Percentiles rank a stretch among this genome's conserved stretches.
phyloP scores from a whole-genome alignment of 441 rosid genomes.

The Manihot esculenta region DNA sequence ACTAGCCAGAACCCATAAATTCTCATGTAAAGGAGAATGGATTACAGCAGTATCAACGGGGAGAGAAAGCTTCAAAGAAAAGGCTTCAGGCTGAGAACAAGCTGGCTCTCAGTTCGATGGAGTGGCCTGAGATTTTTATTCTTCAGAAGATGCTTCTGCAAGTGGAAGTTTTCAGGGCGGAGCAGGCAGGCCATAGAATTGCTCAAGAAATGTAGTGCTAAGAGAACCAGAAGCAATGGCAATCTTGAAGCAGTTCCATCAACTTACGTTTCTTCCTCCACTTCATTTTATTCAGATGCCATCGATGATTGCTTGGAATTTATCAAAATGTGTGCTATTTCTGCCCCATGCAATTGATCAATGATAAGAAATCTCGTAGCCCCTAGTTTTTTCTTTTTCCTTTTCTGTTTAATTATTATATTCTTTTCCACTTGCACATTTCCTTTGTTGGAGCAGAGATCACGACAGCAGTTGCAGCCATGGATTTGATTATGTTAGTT shows the following conservation, averaged over 20 bases:
- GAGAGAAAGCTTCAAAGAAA: background rate
- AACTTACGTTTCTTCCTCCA: background rate
- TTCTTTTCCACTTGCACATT: too few relatives aligned
- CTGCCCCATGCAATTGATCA: background rate
- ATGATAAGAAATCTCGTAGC: background rate
- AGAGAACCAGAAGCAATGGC: background rate
- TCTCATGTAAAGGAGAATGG: background rate
- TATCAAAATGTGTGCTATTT: background rate
- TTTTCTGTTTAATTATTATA: too few relatives aligned
- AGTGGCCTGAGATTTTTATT: background rate
- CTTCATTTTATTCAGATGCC: background rate
- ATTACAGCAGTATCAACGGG: background rate
- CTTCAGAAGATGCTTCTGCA: background rate
- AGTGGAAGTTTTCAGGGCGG: background rate
- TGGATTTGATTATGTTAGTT: too few relatives aligned
- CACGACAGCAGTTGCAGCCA: too few relatives aligned
- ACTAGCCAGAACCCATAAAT: too few relatives aligned
- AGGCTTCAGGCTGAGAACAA: background rate
- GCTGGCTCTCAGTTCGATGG: background rate
- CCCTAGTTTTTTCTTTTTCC: background rate
- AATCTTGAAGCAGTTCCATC: background rate
- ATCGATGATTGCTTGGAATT: conserved; percentile 6
- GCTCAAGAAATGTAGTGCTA: background rate
- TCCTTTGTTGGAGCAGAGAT: too few relatives aligned
- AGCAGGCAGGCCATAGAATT: background rate